These are phyloP conservation scores for Ceratorhiza oryzae-sativae DNA, from an alignment of 1,284 basidiomycete species.

Conservation along the genomic window DNA sequence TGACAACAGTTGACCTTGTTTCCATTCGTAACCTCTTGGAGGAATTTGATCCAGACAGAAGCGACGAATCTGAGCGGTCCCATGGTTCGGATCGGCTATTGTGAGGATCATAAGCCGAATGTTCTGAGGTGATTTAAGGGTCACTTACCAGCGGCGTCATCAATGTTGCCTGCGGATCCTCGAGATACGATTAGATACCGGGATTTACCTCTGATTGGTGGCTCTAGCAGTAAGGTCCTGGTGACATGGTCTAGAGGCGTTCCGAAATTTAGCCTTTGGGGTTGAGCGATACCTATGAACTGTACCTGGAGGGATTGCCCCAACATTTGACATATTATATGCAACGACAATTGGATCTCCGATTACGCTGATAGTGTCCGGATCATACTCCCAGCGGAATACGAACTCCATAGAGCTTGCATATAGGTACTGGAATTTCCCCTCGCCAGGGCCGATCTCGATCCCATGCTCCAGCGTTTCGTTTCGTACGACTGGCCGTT, in stretches of 20 bases:
- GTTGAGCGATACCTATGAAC: not conserved
- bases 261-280: not conserved
- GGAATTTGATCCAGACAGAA: conserved; percentile 39
- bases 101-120: not conserved
- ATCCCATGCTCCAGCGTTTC: conserved; percentile 55
- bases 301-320: conserved; percentile 45
- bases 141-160: conserved; percentile 46
- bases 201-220: not conserved
- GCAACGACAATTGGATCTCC: conserved; percentile 43
- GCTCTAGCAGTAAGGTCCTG: conserved; percentile 53
- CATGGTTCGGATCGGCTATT: conserved; percentile 46
- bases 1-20: conserved; percentile 51
- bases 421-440: conserved; percentile 44
- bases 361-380: conserved; percentile 28
- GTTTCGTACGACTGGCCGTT: conserved; percentile 52
- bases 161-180: conserved; percentile 54
- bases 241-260: conserved; percentile 48
- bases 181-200: conserved; percentile 49
- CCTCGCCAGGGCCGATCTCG: conserved; percentile 45
- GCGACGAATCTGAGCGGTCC: conserved; percentile 54
- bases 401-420: conserved; percentile 24
- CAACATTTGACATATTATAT: conserved; percentile 50
- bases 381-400: conserved; percentile 33
- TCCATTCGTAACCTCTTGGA: conserved; percentile 45
- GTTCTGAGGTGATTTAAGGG: not conserved